A percentile compares a stretch with the other conserved stretches of the same genome.
Conservation (phyloP, 2,329 filamentous ascomycete genomes). For the Domatiomyces catenatus region DNA sequence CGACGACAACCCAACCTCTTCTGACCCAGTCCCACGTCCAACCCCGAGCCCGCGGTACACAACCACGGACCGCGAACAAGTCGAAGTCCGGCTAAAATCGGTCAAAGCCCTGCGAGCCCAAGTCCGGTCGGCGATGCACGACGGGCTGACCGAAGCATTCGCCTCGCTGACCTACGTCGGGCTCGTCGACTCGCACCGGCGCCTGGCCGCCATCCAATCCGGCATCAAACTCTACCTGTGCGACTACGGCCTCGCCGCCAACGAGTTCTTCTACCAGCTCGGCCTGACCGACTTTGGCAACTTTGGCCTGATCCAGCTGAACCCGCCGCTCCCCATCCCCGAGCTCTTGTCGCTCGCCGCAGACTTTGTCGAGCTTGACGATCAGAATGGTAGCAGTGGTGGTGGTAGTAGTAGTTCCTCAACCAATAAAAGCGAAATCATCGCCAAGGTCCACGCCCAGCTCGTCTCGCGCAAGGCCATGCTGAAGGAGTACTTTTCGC, state of each 20-base stretch:
- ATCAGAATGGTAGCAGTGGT: no score
- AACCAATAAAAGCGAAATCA: conserved; percentile 38
- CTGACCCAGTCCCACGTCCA: conserved; percentile 7
- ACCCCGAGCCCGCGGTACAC: conserved; percentile 53
- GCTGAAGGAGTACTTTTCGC: conserved; percentile 80
- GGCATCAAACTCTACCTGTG: conserved; percentile 84
- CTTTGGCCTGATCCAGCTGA: conserved; percentile 70
- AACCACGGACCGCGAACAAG: conserved; percentile 50
- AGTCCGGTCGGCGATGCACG: conserved; percentile 70
- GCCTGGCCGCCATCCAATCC: conserved; percentile 82
- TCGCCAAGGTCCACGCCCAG: conserved; percentile 49
- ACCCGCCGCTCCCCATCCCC: conserved; percentile 55
- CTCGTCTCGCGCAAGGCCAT: conserved; percentile 67
- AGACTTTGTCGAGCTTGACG: conserved; percentile 40
- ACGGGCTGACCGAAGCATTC: conserved; percentile 73
- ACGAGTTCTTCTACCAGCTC: conserved; percentile 90
- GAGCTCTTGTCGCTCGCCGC: conserved; percentile 60
- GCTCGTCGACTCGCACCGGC: conserved; percentile 70
- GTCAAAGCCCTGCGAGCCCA: conserved; percentile 68
- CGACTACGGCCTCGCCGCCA: conserved; percentile 76
- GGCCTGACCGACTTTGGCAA: conserved; percentile 93
- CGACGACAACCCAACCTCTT: conserved; percentile 16
- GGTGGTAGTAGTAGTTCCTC: no score
- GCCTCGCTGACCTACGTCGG: conserved; percentile 84
- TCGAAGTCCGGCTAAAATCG: conserved; percentile 61